phyloP scores from a whole-genome alignment of 2,329 filamentous ascomycete species.

The Diplocarpon mali region DNA sequence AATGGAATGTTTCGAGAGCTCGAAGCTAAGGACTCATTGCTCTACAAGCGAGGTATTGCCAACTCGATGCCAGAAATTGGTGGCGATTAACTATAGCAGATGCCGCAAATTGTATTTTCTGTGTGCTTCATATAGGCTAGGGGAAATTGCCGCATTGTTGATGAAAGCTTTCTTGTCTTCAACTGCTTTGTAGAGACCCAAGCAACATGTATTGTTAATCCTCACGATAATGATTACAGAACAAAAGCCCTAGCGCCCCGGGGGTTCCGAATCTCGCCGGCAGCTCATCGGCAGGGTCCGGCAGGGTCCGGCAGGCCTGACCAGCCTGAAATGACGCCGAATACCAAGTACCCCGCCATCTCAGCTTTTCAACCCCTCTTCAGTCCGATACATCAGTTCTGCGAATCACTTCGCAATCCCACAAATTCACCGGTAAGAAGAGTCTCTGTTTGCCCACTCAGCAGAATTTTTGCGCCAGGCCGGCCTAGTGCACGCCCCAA shows the following conservation, averaged over 20 bases:
- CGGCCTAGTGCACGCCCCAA: neutral
- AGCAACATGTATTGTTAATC: too few species aligned
- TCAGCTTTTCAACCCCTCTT: neutral
- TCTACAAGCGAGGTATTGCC: too few species aligned
- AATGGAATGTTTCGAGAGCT: too few species aligned
- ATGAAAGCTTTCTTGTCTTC: too few species aligned
- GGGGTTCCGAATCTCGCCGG: conserved; percentile 3
- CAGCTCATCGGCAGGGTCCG: conserved; percentile 1
- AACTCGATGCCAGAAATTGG: too few species aligned
- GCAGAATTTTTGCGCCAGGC: neutral
- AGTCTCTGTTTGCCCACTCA: neutral
- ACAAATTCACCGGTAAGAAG: neutral
- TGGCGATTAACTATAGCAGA: too few species aligned
- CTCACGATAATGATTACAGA: neutral
- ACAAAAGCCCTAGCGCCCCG: neutral
- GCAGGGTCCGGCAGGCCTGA: too few species aligned
- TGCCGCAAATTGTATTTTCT: too few species aligned
- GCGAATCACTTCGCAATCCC: conserved; percentile 1
- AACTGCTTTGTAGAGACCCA: too few species aligned
- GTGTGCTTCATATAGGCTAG: too few species aligned
- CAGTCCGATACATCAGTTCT: neutral
- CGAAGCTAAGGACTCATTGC: too few species aligned
- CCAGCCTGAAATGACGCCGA: neutral
- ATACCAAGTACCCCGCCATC: neutral
- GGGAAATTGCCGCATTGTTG: too few species aligned